Evolutionary conservation across 1,139 yeast genomes (phyloP).

Genomic region (Yamadazyma diospyri): DNA sequence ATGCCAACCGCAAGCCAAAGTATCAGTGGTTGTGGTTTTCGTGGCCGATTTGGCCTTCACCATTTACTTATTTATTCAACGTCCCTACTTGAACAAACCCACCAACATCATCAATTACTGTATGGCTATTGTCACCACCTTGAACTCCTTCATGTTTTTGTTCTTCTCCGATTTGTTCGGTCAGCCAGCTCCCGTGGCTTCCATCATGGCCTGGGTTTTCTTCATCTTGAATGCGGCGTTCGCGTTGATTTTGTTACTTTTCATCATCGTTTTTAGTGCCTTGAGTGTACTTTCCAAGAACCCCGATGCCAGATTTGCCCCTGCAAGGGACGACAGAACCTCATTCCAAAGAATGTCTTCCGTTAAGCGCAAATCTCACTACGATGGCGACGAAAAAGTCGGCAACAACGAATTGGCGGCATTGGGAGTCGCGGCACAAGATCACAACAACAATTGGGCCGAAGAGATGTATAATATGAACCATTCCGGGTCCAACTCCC

Average conservation of each 20-base stretch:
- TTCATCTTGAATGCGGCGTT: constrained; percentile 77
- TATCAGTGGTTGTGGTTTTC: constrained; percentile 64
- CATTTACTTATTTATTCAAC: constrained; percentile 49
- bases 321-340: constrained; percentile 80
- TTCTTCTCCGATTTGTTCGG: constrained; percentile 73
- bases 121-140: constrained; percentile 59
- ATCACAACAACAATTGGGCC: constrained; percentile 70
- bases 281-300: constrained; percentile 64
- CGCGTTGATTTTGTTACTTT: constrained; percentile 57
- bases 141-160: constrained; percentile 70
- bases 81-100: constrained; percentile 70
- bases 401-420: constrained; percentile 59
- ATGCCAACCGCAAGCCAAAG: constrained; percentile 67
- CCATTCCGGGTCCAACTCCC: constrained; percentile 22
- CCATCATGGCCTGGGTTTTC: constrained; percentile 80
- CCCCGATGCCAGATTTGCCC: constrained; percentile 80
- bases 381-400: constrained; percentile 9
- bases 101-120: constrained; percentile 66
- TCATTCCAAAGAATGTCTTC: constrained; percentile 67
- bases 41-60: constrained; percentile 63
- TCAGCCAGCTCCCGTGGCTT: constrained; percentile 62
- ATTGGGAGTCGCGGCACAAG: constrained; percentile 67
- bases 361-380: constrained; percentile 20
- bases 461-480: constrained; percentile 54
- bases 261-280: constrained; percentile 56